Base-by-base conservation (phyloP, 2,329 filamentous ascomycete genomes). In the Torrubiella hemipterigena region DNA sequence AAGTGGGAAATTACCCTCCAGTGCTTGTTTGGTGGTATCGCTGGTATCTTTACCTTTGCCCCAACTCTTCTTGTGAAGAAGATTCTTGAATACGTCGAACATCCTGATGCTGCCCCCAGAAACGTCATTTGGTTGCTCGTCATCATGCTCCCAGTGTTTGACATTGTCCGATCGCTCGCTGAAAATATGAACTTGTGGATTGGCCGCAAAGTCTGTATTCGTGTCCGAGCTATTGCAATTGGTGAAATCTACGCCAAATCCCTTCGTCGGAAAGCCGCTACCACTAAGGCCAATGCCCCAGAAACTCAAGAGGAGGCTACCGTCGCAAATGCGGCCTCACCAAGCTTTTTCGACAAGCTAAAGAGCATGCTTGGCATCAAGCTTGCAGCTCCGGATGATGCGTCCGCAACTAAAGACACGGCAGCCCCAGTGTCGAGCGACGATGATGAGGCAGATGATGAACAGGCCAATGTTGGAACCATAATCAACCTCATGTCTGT, bases 401-500 rank as follows among this genome's bases (percentile, higher is more conserved):
- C n/a, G n/a, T n/a, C n/a, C n/a, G n/a, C n/a, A n/a, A n/a, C n/a
- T n/a, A n/a, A n/a, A n/a, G n/a, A n/a, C n/a, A n/a, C n/a, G n/a
- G n/a, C n/a, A n/a, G n/a, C 14, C 56, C 82, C 94, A 51, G 91
- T 91, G n/a, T 65, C 76, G 4, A 69, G 87, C 0, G 65, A 73
- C 5, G 74, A 89, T 30, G 71, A n/a, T 21, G 48, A 51, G 12
- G 42, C 56, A 4, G 53, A 58, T 45, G 78, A 85, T 96, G 17
- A 84, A 93, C 85, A 93, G 58, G 89, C 86, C 23, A 95, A 91
- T 38, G 69, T 93, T 30, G 91, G 93, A 39, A 93, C 91, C n/a
- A 95, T 98, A 48, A 98, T 98, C 63, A 98, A 96, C 55, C 66
- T 98, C 42, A 98, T 98, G 91, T 93, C 91, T 9, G 93, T 98